Conservation (phyloP, 768 basidiomycete species). For the Lactarius vividus region DNA sequence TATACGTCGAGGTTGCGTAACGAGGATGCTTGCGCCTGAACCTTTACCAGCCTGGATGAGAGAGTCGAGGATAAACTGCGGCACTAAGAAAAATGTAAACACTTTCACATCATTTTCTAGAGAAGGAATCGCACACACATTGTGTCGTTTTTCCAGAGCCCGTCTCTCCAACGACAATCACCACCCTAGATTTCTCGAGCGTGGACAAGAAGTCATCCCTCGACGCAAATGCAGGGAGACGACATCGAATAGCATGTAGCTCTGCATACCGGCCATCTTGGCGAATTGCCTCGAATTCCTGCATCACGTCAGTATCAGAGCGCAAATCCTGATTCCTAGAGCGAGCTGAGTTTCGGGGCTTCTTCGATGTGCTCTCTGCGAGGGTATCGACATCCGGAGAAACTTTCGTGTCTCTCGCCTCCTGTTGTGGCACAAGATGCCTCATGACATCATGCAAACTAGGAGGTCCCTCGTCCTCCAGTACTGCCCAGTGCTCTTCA, state of each 20-base stretch:
- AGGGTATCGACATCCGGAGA: background rate
- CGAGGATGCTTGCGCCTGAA: slow-evolving; percentile 66
- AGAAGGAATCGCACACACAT: slow-evolving; percentile 40
- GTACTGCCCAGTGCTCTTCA: slow-evolving; percentile 64
- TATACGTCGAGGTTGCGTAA: slow-evolving; percentile 88
- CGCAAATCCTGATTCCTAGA: slow-evolving; percentile 41
- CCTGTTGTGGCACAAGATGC: slow-evolving; percentile 46
- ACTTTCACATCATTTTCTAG: background rate
- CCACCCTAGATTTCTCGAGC: slow-evolving; percentile 58
- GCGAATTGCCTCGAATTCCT: slow-evolving; percentile 49
- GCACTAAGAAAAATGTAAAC: slow-evolving; percentile 46
- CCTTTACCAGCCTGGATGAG: slow-evolving; percentile 63
- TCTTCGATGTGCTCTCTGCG: background rate
- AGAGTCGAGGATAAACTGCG: slow-evolving; percentile 87
- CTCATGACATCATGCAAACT: slow-evolving; percentile 66
- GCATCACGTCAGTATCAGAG: slow-evolving; percentile 47
- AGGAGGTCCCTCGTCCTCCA: slow-evolving; percentile 73
- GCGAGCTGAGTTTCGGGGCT: slow-evolving; percentile 30
- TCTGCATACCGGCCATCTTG: slow-evolving; percentile 48
- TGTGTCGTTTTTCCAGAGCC: slow-evolving; percentile 94
- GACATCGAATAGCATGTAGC: slow-evolving; percentile 54
- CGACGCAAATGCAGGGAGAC: slow-evolving; percentile 74
- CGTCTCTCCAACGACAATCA: slow-evolving; percentile 89
- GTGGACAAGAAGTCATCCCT: slow-evolving; percentile 58
- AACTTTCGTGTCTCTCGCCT: background rate